These are phyloP conservation scores for Quercus ilex DNA, from an alignment of 306 rosid genomes.

Conservation along the genomic window DNA sequence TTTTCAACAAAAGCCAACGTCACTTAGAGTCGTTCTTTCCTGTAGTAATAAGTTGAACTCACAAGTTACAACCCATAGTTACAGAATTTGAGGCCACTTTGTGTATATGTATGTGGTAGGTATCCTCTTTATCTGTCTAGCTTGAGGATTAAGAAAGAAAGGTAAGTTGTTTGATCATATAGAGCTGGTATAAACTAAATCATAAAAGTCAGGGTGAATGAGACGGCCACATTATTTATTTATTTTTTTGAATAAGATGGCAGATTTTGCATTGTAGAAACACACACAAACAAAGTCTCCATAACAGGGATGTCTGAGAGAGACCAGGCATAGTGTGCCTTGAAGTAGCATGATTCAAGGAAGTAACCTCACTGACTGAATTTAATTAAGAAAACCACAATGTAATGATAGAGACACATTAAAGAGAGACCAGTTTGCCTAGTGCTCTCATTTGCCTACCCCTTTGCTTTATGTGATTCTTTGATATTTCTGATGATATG, in stretches of 20 bases:
- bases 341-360: constrained; percentile 13
- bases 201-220: too few species aligned
- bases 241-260: neutral
- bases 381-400: neutral
- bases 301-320: neutral
- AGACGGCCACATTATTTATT: too few species aligned
- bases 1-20: too few species aligned
- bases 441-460: constrained; percentile 5
- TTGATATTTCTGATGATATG: constrained; percentile 1
- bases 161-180: too few species aligned
- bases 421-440: constrained; percentile 25
- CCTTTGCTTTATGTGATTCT: constrained; percentile 8
- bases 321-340: constrained; percentile 14
- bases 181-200: too few species aligned
- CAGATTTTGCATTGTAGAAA: neutral
- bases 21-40: too few species aligned
- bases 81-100: too few species aligned
- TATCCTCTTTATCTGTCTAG: too few species aligned
- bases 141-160: too few species aligned
- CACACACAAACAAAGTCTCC: neutral
- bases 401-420: constrained; percentile 8
- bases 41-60: too few species aligned
- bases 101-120: too few species aligned
- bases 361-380: neutral
- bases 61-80: too few species aligned